Evolutionary conservation across 441 rosid species (phyloP).

Genomic region (Daphne laureola): DNA sequence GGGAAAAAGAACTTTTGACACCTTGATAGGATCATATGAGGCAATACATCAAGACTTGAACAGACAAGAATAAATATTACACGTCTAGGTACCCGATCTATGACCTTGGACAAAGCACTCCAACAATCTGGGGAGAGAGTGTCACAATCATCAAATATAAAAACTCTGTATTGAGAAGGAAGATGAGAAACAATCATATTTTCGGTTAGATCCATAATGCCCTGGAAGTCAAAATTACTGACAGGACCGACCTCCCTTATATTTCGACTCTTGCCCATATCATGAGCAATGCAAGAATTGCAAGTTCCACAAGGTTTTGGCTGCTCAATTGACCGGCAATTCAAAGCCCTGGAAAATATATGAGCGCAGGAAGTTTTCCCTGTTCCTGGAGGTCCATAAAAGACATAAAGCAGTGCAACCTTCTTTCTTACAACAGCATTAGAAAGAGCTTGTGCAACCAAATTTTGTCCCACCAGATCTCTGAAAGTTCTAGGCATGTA

Average conservation of each 20-base stretch:
- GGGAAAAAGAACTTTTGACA: slow-evolving; percentile 99
- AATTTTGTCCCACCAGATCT: slow-evolving; percentile 83
- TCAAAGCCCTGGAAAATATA: slow-evolving; percentile 84
- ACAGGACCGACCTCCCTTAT: slow-evolving; percentile 83
- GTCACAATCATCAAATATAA: slow-evolving; percentile 88
- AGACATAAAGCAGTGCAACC: slow-evolving; percentile 82
- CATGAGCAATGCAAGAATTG: slow-evolving; percentile 65
- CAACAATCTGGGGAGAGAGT: slow-evolving; percentile 72
- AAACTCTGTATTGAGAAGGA: slow-evolving; percentile 61
- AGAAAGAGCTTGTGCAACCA: slow-evolving; percentile 88
- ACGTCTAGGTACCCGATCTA: slow-evolving; percentile 81
- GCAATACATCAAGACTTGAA: slow-evolving; percentile 87
- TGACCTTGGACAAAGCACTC: slow-evolving; percentile 78
- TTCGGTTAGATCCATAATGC: slow-evolving; percentile 65
- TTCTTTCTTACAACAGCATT: slow-evolving; percentile 69
- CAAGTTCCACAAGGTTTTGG: slow-evolving; percentile 87
- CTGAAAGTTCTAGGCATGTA: slow-evolving; percentile 75
- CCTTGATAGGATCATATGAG: slow-evolving; percentile 89
- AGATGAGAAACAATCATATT: slow-evolving; percentile 48
- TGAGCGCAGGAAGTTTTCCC: slow-evolving; percentile 98
- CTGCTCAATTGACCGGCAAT: slow-evolving; percentile 72
- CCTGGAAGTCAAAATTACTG: slow-evolving; percentile 64
- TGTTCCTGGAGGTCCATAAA: slow-evolving; percentile 95
- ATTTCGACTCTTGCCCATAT: slow-evolving; percentile 69
- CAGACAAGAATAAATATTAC: slow-evolving; percentile 83